Base-by-base conservation (phyloP, 2,329 filamentous ascomycete species). In the Penicillium sp. region DNA sequence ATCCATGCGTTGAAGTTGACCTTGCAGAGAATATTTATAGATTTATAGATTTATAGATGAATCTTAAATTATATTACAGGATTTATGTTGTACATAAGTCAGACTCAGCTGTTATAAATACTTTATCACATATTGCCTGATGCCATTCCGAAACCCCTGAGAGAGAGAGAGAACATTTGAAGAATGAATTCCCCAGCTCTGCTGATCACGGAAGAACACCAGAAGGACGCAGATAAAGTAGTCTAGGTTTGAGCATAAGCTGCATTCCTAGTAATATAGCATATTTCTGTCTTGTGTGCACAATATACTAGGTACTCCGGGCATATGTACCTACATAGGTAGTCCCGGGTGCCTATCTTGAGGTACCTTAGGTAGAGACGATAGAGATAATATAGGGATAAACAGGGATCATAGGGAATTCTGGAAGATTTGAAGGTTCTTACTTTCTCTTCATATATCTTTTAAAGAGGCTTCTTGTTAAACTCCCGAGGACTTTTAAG, bases 361-460 rank as follows among this genome's bases (percentile, higher is more conserved):
- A 37, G 42, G 35, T 41, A 41, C 43, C 27, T 49, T 33, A 33
- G n/a, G 10, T 23, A 35, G 29, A 23, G 31, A 29, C 13, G 15
- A 25, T 35, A 35, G 13, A 35, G 15, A 48, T 35, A 3, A 25
- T 37, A 15, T 52, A 43, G 25, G 25, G 40, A 53, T 46, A 25
- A 38, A 38, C 23, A 23, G 19, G 33, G 31, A 42, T 13, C 15
- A 25, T 56, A 19, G 15, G 7, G 19, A 33, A 42, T 46, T 33
- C 42, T 56, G 35, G 47, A 50, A 59, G 52, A 29, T 21, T 53
- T 23, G 46, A 41, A 59, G 47, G 48, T 45, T 49, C 21, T 48
- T 47, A 57, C 41, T 58, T 59, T 38, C 29, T 53, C 35, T 55
- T 59, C 50, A 59, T 64, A 33, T 59, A 62, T 61, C 8, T 37